These are phyloP conservation scores for Sugiyamaella valdiviana DNA, from an alignment of 805 yeast species.

Conservation along the genomic window DNA sequence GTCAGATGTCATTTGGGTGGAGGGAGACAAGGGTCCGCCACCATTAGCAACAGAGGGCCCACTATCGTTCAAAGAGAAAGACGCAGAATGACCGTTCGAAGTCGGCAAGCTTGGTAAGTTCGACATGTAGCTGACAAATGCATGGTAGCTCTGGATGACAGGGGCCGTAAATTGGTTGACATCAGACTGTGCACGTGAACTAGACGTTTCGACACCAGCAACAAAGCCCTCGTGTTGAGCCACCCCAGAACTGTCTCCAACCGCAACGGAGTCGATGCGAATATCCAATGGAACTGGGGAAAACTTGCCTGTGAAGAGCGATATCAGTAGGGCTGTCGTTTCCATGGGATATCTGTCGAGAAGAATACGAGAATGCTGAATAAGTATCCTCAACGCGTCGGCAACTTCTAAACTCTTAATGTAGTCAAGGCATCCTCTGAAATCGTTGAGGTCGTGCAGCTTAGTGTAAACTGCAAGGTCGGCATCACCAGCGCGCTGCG, in stretches of 20 bases:
- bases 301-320: conserved; percentile 83
- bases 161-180: conserved; percentile 19
- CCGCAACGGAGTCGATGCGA: neutral
- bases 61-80: too few relatives aligned
- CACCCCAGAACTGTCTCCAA: neutral
- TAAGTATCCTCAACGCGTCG: conserved; percentile 66
- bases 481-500: conserved; percentile 67
- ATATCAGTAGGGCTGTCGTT: conserved; percentile 74
- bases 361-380: conserved; percentile 57
- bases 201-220: neutral
- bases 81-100: conserved; percentile 10
- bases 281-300: conserved; percentile 33
- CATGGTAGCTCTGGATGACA: conserved; percentile 48
- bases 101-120: neutral
- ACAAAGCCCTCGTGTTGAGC: too few relatives aligned
- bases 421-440: conserved; percentile 54
- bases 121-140: conserved; percentile 51
- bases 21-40: neutral
- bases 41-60: conserved; percentile 18
- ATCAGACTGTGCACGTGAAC: neutral
- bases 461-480: conserved; percentile 70
- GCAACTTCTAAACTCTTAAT: conserved; percentile 65
- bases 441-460: conserved; percentile 57
- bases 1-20: neutral
- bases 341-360: conserved; percentile 68